These are phyloP conservation scores for Sugiyamaella castrensis DNA, from an alignment of 1,139 yeast species.

Conservation along the genomic window DNA sequence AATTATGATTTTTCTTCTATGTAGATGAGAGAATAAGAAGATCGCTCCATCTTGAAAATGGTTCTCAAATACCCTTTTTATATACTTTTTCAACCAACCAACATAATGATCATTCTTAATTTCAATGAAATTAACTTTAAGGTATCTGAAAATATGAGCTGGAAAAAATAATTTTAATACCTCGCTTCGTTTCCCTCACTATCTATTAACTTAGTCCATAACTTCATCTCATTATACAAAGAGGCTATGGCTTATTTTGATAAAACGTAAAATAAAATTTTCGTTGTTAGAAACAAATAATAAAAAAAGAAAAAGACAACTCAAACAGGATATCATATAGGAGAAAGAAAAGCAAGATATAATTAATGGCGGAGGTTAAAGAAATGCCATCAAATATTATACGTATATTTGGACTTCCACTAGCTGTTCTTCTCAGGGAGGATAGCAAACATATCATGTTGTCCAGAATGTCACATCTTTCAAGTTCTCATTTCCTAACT, in stretches of 20 bases:
- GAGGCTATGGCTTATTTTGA: neutral
- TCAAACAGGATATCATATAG: constrained; percentile 7
- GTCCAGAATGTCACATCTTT: no score
- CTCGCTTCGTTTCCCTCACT: no score
- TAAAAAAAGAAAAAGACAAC: constrained; percentile 1
- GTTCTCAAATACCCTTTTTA: neutral
- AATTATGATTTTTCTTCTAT: neutral
- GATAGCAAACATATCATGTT: no score
- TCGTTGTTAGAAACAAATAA: neutral
- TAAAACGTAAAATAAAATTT: neutral
- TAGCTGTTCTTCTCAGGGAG: no score
- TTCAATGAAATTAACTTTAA: constrained; percentile 7
- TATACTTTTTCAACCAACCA: constrained; percentile 1
- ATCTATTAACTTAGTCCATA: neutral
- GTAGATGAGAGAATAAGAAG: neutral
- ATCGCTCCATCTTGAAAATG: neutral
- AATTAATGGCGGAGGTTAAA: no score
- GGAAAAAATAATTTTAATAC: no score
- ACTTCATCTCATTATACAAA: neutral
- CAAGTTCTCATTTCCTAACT: no score
- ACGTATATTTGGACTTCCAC: no score
- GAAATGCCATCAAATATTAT: no score
- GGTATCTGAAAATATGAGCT: neutral
- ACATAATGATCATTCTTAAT: neutral
- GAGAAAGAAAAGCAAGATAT: neutral